Base-by-base conservation (phyloP, 1,139 yeast species). In the Pichia terricola region DNA sequence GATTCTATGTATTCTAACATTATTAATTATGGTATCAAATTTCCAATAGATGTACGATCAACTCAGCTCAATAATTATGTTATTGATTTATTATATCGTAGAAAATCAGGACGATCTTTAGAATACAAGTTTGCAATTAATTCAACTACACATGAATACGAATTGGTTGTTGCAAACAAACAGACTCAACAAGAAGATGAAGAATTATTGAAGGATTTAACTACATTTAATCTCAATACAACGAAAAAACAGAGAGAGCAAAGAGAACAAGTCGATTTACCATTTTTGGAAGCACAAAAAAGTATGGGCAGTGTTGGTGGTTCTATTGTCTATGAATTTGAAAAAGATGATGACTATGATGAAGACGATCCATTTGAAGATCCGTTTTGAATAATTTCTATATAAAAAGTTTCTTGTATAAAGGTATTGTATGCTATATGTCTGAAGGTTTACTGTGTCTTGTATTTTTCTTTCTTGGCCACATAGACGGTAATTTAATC, bases 331-430 rank as follows among this genome's bases (percentile, higher is more conserved):
- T 91, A 89, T 59, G 94, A 89, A 59, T 89, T 79, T 45, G 68
- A 64, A 42, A 76, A 76, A 55, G 82, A 77, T 52, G 82, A 89
- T 60, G 97, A 89, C 60, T 89, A 88, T 54, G 97, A 91, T 59
- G 97, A 91, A 62, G 97, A 91, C 53, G 98, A 91, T 62, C 96
- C 97, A 0, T 89, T 81, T 56, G 98, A 91, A 59, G 97, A 91
- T 58, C 97, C 97, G 4, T 89, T 50, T 31, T 49, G 37, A 40
- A 2, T n/a, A n/a, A n/a, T n/a, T n/a, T n/a, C n/a, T n/a, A 6
- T 5, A 34, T 25, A n/a, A 26, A 34, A 6, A 22, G 35, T 26
- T 10, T 30, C 32, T 30, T 8, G 32, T 7, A 10, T 8, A 30
- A 30, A 30, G 7, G 32, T 30, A 30, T 8, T 8, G 7, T 30